Evolutionary conservation across 2,329 filamentous ascomycete genomes (phyloP), one percentile per base, ranked within the genome.

Genomic region (Cladosporium sp.): DNA sequence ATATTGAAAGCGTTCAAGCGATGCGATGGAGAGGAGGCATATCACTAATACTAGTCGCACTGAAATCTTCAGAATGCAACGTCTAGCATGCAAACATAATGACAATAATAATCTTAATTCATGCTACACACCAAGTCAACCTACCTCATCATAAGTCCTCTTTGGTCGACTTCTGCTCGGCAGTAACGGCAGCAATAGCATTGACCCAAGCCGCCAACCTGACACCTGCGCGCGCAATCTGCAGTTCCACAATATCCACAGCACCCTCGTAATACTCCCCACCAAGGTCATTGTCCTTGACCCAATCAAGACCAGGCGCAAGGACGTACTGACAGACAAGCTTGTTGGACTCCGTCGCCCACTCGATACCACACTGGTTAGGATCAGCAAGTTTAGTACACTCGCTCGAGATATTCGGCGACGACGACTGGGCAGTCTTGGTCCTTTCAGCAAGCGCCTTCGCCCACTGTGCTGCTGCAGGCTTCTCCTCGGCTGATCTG

Each of bases 211-310:
- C 73, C 15, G 76, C 78, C 21, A 79, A 69, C 30, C 78, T 70
- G 30, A 77, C 75, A 1, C 78, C 78, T 47, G 74, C 80, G 71
- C 80, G 81, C 0, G 80, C 80, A 65, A 83, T 78, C 73, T 81
- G 79, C 68, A 78, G 65, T 67, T 79, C 74, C 6, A 82, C 74
- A 1, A 79, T 78, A 2, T 77, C 74, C n/a, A 80, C 75, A 1
- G 75, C 78, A 26, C 68, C 71, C 32, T 79, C 66, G 60, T 76
- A 77, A 67, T 77, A 77, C 8, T 62, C 68, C 1, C 70, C 69
- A 24, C 72, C 76, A 36, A 82, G 68, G 60, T 82, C 80, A 55
- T 76, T 72, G 11, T 57, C 51, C 36, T 64, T 64, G 36, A 64
- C 49, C 61, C 61, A 57, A 11, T 34, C 61, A 26, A 64, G 36